A percentile compares a stretch with the other conserved stretches of the same genome.
Evolutionary conservation across 176 grass and related monocot species (phyloP).

Genomic region (Pharus latifolius): DNA sequence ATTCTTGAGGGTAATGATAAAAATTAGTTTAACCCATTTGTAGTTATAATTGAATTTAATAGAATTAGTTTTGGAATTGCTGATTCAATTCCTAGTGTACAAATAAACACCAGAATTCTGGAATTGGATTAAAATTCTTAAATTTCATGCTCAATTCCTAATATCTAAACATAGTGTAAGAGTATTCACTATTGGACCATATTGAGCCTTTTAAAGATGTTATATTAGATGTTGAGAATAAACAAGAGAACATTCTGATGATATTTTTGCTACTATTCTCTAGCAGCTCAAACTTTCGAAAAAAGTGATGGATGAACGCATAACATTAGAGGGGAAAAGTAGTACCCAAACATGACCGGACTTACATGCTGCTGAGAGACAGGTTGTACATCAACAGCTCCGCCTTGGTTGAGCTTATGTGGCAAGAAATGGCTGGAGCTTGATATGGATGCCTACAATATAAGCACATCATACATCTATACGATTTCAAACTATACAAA

Average conservation of each 20-base stretch:
- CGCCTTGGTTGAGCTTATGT: constrained; percentile 12
- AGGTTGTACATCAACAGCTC: constrained; percentile 35
- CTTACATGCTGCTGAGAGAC: constrained; percentile 42
- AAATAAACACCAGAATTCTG: too few species aligned
- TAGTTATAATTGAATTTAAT: too few species aligned
- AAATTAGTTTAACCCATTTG: too few species aligned
- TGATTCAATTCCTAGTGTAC: too few species aligned
- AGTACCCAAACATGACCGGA: constrained; percentile 12
- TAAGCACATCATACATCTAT: constrained; percentile 7
- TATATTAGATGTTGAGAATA: constrained; percentile 10
- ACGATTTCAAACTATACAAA: neutral
- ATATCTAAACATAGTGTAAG: too few species aligned
- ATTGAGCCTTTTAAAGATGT: neutral
- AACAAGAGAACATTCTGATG: neutral
- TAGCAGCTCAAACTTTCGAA: neutral
- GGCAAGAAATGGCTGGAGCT: constrained; percentile 8
- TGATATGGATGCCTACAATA: constrained; percentile 29
- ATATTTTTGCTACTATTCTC: neutral
- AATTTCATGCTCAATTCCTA: too few species aligned
- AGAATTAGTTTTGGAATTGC: too few species aligned
- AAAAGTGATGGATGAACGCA: neutral
- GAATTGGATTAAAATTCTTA: too few species aligned
- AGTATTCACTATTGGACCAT: neutral
- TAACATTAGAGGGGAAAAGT: neutral
- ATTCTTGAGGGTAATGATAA: too few species aligned